These are phyloP conservation scores for Austroboletus olivaceoglutinosus DNA, from an alignment of 1,284 basidiomycete species.

Conservation along the genomic window DNA sequence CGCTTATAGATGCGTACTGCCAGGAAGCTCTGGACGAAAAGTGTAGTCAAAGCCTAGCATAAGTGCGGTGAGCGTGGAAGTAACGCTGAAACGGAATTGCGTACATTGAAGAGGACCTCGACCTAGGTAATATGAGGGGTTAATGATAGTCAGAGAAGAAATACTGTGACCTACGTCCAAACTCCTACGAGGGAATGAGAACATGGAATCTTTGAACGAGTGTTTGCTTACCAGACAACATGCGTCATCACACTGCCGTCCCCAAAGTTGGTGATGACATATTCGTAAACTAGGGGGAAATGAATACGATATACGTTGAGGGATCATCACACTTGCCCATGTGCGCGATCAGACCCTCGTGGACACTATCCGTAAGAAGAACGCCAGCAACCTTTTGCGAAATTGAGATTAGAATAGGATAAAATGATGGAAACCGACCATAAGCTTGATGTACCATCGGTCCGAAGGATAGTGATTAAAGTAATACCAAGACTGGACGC, in stretches of 20 bases:
- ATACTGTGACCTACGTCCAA: constrained; percentile 39
- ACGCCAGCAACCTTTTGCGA: constrained; percentile 51
- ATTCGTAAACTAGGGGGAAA: constrained; percentile 47
- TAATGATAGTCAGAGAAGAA: neutral
- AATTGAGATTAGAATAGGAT: neutral
- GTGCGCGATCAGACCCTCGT: constrained; percentile 59
- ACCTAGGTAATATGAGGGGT: constrained; percentile 26
- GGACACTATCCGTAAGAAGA: constrained; percentile 52
- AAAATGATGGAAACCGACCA: constrained; percentile 33
- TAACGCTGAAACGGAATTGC: neutral
- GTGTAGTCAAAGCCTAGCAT: constrained; percentile 30
- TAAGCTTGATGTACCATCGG: constrained; percentile 42
- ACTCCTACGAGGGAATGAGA: constrained; percentile 41
- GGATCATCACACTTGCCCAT: constrained; percentile 37
- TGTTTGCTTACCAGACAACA: constrained; percentile 47
- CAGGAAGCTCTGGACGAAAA: constrained; percentile 39
- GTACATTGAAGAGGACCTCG: constrained; percentile 38
- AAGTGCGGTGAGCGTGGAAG: neutral
- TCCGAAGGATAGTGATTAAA: constrained; percentile 50
- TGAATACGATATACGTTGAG: neutral
- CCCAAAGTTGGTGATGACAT: constrained; percentile 36
- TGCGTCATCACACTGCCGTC: constrained; percentile 27
- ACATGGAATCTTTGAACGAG: neutral
- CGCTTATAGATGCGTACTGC: constrained; percentile 27
- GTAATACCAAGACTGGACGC: constrained; percentile 57